Evolutionary conservation across 805 yeast genomes (phyloP), one percentile per base, ranked within the genome.

Genomic region (Tetrapisispora nanseiensis): DNA sequence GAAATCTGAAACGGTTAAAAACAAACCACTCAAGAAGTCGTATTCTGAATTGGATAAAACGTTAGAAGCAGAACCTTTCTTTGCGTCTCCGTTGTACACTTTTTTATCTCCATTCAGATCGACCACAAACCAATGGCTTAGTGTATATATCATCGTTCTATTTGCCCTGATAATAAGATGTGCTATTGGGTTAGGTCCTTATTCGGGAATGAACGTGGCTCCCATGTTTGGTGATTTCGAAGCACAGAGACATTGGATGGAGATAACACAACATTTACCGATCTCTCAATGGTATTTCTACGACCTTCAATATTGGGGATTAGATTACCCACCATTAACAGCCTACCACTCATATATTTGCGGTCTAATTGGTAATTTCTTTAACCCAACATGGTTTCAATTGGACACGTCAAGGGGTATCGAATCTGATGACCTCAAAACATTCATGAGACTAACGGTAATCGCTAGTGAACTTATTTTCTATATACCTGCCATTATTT

Each of bases 221-320:
- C 97, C 97, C 4, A 76, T 86, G 76, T 78, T 69, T 67, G 98
- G 98, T 6, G 98, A 92, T 59, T 90, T 92, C 56, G 98, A 92
- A 61, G 97, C 97, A 0, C 98, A 92, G 61, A 74, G 98, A 50
- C 98, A 90, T 61, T 92, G 98, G 98, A 72, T 92, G 75, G 98
- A 92, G 59, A 69, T 90, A 41, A 90, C 97, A 0, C 77, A 71
- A 31, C 77, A 79, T 51, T 60, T 89, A 38, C 92, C 95, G 0
- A 62, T 86, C 1, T 61, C 66, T 0, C 51, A 82, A 47, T 92
- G 98, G 98, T 92, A 92, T 57, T 84, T 73, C 66, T 86, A 78
- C 61, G 96, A 92, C 57, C 69, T 87, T 35, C 78, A 79, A 51
- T 87, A 90, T 66, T 92, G 98, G 97, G 96, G 97, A 1, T 69